Evolutionary conservation across 306 rosid species (phyloP), one percentile per base, ranked within the genome.

Genomic region (Elaeagnus macrophylla): DNA sequence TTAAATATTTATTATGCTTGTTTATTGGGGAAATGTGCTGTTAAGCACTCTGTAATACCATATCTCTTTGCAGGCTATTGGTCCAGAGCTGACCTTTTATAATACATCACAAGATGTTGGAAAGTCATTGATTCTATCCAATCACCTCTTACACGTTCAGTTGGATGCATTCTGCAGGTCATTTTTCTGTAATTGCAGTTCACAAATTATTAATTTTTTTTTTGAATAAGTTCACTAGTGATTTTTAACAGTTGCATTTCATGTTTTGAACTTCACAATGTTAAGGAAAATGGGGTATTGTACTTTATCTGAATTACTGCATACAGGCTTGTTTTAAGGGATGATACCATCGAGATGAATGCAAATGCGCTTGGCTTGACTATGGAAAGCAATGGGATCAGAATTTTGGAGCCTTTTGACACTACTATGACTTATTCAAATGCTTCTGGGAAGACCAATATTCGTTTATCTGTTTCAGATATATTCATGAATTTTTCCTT

Each of bases 381-480:
- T 7, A 87, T 91, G 96, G 96, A 91, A 81, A 91, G 96, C 73
- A 84, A 73, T 55, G 97, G 96, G 57, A 78, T 84, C 80, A 75
- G 81, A 71, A 87, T 91, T 78, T 64, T 91, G 89, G 97, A 91
- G 76, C 97, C 97, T 35, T 91, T 91, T 67, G 95, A 91, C 71
- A 76, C 93, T 52, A 78, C 81, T 32, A 59, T 87, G 64, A 82
- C 81, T 70, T 91, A 84, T 71, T 91, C 96, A 11, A 87, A 87
- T 52, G 83, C 95, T 68, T 80, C 83, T 50, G 93, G 95, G 74
- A 91, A 81, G 79, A 86, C 95, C 69, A 82, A 82, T 71, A 73
- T 91, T 50, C 89, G 78, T 82, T 60, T 87, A 51, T 78, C 77
- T 55, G 81, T 82, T 67, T 82, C 97, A 6, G 95, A 91, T 75